A percentile compares a stretch with the other conserved stretches of the same genome.
These are phyloP conservation scores for Dactylis glomerata DNA, from an alignment of 176 grass and related monocot genomes.

Conservation along the genomic window DNA sequence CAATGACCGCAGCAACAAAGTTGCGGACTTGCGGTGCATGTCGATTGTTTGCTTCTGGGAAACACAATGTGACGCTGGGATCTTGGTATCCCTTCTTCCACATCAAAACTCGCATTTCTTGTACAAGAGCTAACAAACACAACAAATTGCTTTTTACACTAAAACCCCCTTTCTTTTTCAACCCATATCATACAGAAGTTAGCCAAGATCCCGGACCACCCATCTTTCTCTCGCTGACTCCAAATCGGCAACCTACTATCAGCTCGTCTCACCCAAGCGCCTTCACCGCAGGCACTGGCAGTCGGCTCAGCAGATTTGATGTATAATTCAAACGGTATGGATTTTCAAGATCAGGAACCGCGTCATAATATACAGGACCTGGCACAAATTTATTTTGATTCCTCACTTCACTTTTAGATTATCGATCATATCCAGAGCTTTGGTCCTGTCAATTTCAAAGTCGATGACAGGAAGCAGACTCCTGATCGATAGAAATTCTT, in stretches of 20 bases:
- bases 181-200: slow-evolving; percentile 45
- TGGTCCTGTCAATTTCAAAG: slow-evolving; percentile 74
- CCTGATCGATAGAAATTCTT: slow-evolving; percentile 61
- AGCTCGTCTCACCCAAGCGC: neutral
- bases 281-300: neutral
- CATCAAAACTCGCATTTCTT: slow-evolving; percentile 54
- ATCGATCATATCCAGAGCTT: slow-evolving; percentile 87
- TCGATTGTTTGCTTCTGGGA: neutral
- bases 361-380: neutral
- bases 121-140: slow-evolving; percentile 50
- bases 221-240: slow-evolving; percentile 1
- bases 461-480: slow-evolving; percentile 77
- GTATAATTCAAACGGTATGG: slow-evolving; percentile 2
- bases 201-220: slow-evolving; percentile 17
- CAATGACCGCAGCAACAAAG: neutral
- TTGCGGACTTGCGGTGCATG: neutral
- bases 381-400: neutral
- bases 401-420: slow-evolving; percentile 57
- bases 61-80: neutral
- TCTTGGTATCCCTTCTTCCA: neutral
- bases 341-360: slow-evolving; percentile 21
- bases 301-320: neutral
- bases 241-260: neutral
- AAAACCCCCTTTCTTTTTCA: slow-evolving; percentile 22
- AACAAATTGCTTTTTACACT: slow-evolving; percentile 46